phyloP scores from a whole-genome alignment of 2,329 filamentous ascomycete species.

The Seiridium cupressi region DNA sequence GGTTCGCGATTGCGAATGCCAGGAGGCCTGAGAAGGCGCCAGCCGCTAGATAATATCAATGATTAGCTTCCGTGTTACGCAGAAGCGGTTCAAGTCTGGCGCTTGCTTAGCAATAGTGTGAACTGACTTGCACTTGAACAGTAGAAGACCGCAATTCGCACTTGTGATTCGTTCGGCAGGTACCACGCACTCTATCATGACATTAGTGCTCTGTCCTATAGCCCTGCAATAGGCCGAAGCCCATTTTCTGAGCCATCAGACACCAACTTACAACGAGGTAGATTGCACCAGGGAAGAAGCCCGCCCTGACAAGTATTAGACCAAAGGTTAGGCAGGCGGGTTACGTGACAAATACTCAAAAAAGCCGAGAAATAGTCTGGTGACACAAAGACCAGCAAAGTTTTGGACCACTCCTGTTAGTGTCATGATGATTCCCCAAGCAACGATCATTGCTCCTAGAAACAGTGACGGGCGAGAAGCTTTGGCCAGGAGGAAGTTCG shows the following conservation, averaged over 20 bases:
- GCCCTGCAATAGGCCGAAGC: too few species aligned
- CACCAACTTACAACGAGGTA: not conserved
- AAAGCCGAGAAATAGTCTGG: not conserved
- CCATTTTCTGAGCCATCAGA: not conserved
- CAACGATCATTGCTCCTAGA: not conserved
- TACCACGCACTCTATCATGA: not conserved
- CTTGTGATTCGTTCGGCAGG: not conserved
- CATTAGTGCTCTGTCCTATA: not conserved
- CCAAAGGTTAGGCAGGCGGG: too few species aligned
- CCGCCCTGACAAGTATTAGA: not conserved
- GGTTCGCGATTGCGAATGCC: not conserved
- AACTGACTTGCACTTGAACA: constrained; percentile 1
- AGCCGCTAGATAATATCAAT: not conserved
- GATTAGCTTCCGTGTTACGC: not conserved
- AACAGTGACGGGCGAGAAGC: not conserved
- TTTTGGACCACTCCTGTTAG: not conserved
- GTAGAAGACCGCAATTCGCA: not conserved
- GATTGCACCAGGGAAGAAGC: constrained; percentile 2
- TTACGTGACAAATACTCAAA: not conserved
- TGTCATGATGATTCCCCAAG: not conserved
- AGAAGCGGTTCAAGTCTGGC: not conserved
- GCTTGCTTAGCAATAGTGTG: constrained; percentile 7
- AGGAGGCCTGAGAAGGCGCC: not conserved
- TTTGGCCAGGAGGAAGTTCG: not conserved
- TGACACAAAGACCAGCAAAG: not conserved